A percentile compares a stretch with the other conserved stretches of the same genome.
Evolutionary conservation across 1,139 yeast species (phyloP).

Genomic region (Geotrichum bryndzae): DNA sequence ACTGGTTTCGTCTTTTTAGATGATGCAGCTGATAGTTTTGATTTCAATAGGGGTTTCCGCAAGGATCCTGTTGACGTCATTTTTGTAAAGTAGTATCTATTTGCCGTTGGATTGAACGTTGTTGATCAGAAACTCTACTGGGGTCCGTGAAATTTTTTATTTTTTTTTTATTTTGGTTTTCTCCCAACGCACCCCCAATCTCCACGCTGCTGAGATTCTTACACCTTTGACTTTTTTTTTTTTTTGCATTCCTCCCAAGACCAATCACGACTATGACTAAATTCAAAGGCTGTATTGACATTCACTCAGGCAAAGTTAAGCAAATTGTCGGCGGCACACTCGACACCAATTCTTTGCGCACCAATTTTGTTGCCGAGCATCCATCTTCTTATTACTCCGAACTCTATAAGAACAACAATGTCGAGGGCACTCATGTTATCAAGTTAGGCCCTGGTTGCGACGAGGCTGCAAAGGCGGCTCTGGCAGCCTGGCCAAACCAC

Average conservation of each 20-base stretch:
- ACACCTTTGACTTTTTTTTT: neutral
- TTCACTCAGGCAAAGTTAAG: slow-evolving; percentile 90
- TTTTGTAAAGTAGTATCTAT: neutral
- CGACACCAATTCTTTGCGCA: slow-evolving; percentile 41
- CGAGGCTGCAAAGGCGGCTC: slow-evolving; percentile 71
- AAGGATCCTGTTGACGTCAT: neutral
- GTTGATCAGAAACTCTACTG: neutral
- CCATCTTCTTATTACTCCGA: slow-evolving; percentile 72
- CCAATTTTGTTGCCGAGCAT: slow-evolving; percentile 75
- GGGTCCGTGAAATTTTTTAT: neutral
- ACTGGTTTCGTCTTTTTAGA: neutral
- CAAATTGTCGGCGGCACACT: slow-evolving; percentile 96
- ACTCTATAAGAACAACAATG: slow-evolving; percentile 53
- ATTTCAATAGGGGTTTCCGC: neutral
- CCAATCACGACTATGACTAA: slow-evolving; percentile 53
- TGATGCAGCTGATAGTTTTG: neutral
- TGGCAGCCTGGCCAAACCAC: slow-evolving; percentile 62
- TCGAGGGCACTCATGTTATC: slow-evolving; percentile 84
- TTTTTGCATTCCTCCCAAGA: slow-evolving; percentile 3
- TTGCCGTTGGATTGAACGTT: neutral
- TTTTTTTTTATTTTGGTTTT: neutral
- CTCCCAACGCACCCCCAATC: neutral
- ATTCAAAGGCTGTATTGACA: slow-evolving; percentile 91
- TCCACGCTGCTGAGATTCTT: neutral
- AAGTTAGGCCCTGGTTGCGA: slow-evolving; percentile 85